These are phyloP conservation scores for Raffaelea albimanens DNA, from an alignment of 2,329 filamentous ascomycete genomes.

Conservation along the genomic window DNA sequence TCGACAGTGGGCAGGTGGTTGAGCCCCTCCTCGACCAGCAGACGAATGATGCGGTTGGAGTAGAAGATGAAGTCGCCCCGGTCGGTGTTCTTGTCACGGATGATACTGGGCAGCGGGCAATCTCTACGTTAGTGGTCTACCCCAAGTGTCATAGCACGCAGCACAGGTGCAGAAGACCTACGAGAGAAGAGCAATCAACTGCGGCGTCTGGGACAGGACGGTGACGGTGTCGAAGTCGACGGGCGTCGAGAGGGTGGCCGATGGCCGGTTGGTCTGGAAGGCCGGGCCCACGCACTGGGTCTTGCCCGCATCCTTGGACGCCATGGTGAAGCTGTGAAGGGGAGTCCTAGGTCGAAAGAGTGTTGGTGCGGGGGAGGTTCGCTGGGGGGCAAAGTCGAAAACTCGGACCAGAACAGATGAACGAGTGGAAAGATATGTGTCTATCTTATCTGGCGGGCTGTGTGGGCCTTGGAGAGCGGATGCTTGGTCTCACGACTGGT, in stretches of 20 bases:
- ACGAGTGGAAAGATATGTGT: too few relatives aligned
- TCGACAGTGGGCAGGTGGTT: conserved; percentile 92
- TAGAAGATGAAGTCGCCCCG: conserved; percentile 99
- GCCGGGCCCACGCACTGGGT: conserved; percentile 67
- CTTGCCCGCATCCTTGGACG: conserved; percentile 27
- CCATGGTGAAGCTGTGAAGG: conserved; percentile 20
- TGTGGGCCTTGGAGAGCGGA: too few relatives aligned
- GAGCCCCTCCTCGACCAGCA: conserved; percentile 91
- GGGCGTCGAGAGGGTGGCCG: conserved; percentile 77
- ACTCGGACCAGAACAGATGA: too few relatives aligned
- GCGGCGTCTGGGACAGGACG: conserved; percentile 83
- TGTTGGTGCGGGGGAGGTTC: conserved; percentile 1
- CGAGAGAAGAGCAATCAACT: conserved; percentile 95
- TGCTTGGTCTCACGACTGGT: too few relatives aligned
- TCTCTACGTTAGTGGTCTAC: background rate
- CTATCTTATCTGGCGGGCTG: too few relatives aligned
- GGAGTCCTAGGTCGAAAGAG: conserved; percentile 1
- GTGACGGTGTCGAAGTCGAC: conserved; percentile 81
- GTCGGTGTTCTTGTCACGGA: conserved; percentile 80
- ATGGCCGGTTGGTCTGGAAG: conserved; percentile 74
- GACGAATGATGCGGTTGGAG: conserved; percentile 93
- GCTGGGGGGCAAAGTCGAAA: background rate
- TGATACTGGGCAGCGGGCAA: conserved; percentile 56
- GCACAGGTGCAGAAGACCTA: conserved; percentile 56
- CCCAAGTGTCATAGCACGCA: too few relatives aligned